Evolutionary conservation across 2,329 filamentous ascomycete species (phyloP).

Genomic region (Ustulina deusta): DNA sequence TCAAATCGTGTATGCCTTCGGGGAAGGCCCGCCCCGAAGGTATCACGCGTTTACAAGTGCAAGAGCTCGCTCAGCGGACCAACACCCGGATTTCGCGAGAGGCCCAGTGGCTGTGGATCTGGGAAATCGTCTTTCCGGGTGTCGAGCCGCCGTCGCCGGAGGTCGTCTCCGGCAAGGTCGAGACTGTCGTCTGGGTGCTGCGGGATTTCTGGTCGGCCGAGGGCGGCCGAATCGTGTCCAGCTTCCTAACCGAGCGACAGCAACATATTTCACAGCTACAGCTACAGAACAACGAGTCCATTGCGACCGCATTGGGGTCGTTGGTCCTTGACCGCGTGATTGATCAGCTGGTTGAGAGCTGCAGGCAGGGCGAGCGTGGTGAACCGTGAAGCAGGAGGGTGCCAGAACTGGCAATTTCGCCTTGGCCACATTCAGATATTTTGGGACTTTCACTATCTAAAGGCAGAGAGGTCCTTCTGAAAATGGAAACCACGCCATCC

Average conservation of each 20-base stretch:
- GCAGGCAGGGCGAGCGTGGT: background rate
- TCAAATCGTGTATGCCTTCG: slow-evolving; percentile 23
- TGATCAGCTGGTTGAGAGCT: slow-evolving; percentile 13
- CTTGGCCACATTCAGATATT: too few species aligned
- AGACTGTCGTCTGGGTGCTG: slow-evolving; percentile 32
- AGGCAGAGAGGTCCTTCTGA: too few species aligned
- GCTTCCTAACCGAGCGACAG: slow-evolving; percentile 25
- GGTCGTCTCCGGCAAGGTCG: slow-evolving; percentile 13
- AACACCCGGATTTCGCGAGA: slow-evolving; percentile 27
- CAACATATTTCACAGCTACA: slow-evolving; percentile 8
- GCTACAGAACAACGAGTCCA: too few species aligned
- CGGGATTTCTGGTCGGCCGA: slow-evolving; percentile 39
- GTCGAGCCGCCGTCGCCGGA: slow-evolving; percentile 16
- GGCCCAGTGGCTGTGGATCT: slow-evolving; percentile 41
- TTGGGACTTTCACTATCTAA: too few species aligned
- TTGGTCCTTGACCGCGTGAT: slow-evolving; percentile 18
- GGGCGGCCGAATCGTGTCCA: slow-evolving; percentile 29
- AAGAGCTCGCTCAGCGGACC: slow-evolving; percentile 31
- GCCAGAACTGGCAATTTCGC: too few species aligned
- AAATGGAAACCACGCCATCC: too few species aligned
- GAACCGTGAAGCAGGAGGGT: background rate
- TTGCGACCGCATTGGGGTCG: slow-evolving; percentile 3
- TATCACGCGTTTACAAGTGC: slow-evolving; percentile 39
- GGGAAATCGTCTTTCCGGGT: slow-evolving; percentile 41
- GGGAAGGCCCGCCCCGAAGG: slow-evolving; percentile 31